Conservation (phyloP, 306 rosid species). For the Lathyrus sativus region DNA sequence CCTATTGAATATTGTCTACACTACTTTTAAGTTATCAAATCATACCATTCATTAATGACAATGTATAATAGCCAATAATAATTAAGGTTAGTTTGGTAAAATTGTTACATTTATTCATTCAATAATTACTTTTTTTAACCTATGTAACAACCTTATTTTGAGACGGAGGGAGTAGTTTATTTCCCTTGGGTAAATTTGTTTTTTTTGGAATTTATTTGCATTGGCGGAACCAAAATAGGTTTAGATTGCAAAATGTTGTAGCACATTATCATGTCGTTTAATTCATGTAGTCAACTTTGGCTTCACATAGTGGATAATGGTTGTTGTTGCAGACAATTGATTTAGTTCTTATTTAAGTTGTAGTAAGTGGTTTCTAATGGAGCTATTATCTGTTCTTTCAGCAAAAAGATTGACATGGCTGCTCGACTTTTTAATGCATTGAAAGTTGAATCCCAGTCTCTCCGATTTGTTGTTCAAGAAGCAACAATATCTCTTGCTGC, state of each 20-base stretch:
- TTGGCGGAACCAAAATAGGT: conserved; percentile 1
- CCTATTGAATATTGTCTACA: too few species aligned
- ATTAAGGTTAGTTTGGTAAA: too few species aligned
- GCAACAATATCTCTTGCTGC: conserved; percentile 82
- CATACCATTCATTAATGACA: too few species aligned
- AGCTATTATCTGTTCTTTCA: conserved; percentile 42
- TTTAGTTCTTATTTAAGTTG: conserved; percentile 26
- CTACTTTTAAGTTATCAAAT: too few species aligned
- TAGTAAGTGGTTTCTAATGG: conserved; percentile 28
- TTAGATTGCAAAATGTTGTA: conserved; percentile 20
- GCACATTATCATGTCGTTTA: background rate
- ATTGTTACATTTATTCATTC: too few species aligned
- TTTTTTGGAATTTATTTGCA: conserved; percentile 1
- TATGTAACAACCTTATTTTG: too few species aligned
- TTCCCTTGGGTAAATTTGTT: background rate
- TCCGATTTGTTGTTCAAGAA: conserved; percentile 82
- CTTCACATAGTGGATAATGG: background rate
- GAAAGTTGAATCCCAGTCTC: conserved; percentile 75
- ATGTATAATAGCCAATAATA: too few species aligned
- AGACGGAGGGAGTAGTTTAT: background rate
- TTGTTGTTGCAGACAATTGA: conserved; percentile 1
- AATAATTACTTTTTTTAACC: too few species aligned
- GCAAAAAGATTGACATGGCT: conserved; percentile 88
- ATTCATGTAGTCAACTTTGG: background rate
- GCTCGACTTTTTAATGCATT: conserved; percentile 80